Conservation (phyloP, 495 filamentous ascomycete genomes). For the Neurospora sp. region DNA sequence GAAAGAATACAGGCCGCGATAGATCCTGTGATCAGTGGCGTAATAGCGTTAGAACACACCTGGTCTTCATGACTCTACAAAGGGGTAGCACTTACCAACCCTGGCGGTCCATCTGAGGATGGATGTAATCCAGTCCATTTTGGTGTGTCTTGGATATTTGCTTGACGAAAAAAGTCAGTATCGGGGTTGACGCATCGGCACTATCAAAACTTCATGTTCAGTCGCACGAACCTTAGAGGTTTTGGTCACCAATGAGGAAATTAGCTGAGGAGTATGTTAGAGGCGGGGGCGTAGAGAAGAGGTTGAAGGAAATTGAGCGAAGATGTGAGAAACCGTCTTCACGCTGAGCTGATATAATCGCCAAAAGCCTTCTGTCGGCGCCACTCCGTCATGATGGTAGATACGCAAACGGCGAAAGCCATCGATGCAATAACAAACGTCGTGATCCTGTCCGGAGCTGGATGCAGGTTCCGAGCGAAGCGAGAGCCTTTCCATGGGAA, state of each 20-base stretch:
- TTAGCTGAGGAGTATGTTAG: neutral
- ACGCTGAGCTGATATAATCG: neutral
- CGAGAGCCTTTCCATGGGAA: neutral
- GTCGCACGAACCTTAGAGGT: neutral
- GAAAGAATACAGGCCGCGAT: neutral
- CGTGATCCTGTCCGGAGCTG: neutral
- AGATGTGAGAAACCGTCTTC: neutral
- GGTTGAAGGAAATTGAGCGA: neutral
- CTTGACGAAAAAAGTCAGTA: neutral
- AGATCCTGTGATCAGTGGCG: neutral
- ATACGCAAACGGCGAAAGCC: neutral
- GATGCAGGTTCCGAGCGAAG: neutral
- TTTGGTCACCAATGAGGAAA: neutral
- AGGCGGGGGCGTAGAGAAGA: neutral
- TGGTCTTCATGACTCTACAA: rapidly evolving
- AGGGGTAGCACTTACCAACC: neutral
- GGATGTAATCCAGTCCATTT: neutral
- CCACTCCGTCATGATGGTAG: neutral
- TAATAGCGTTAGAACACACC: neutral
- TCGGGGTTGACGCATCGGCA: rapidly evolving
- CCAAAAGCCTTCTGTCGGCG: neutral
- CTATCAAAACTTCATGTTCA: neutral
- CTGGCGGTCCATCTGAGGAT: neutral
- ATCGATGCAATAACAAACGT: neutral
- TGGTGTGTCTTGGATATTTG: neutral